Conservation (phyloP, 257 asterid genomes). For the Voacanga thouarsii region DNA sequence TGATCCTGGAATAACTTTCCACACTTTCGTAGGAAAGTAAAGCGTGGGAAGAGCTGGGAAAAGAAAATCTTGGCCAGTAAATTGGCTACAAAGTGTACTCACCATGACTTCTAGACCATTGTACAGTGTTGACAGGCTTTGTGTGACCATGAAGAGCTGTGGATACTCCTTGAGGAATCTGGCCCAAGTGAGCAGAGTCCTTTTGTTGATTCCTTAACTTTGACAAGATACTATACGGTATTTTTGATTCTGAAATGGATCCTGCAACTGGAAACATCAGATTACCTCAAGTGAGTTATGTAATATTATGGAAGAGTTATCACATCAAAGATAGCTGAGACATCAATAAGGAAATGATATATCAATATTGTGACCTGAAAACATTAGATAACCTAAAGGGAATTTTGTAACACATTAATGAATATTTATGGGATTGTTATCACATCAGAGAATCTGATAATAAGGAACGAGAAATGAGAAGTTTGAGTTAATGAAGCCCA, state of each 20-base stretch:
- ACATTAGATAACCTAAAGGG: background rate
- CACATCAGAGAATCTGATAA: background rate
- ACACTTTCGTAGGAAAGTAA: background rate
- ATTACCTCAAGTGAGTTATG: background rate
- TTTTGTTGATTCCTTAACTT: constrained; percentile 45
- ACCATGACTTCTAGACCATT: constrained; percentile 85
- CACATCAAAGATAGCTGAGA: background rate
- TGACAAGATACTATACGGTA: constrained; percentile 48
- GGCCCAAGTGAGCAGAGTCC: constrained; percentile 24
- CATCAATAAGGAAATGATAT: background rate
- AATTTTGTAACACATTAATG: background rate
- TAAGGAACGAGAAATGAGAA: background rate
- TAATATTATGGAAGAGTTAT: background rate
- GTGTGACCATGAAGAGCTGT: constrained; percentile 60
- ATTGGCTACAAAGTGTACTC: constrained; percentile 25
- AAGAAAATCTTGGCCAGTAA: constrained; percentile 2
- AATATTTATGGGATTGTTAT: background rate
- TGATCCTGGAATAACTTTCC: background rate
- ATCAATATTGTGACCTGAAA: constrained; percentile 16
- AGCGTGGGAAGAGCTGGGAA: background rate
- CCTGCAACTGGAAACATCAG: constrained; percentile 38
- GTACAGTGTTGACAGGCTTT: constrained; percentile 68
- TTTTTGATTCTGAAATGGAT: constrained; percentile 53
- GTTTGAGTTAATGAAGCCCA: background rate
- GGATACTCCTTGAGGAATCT: constrained; percentile 39